Evolutionary conservation across 805 yeast species (phyloP).

Genomic region (Clavispora phyllophila): DNA sequence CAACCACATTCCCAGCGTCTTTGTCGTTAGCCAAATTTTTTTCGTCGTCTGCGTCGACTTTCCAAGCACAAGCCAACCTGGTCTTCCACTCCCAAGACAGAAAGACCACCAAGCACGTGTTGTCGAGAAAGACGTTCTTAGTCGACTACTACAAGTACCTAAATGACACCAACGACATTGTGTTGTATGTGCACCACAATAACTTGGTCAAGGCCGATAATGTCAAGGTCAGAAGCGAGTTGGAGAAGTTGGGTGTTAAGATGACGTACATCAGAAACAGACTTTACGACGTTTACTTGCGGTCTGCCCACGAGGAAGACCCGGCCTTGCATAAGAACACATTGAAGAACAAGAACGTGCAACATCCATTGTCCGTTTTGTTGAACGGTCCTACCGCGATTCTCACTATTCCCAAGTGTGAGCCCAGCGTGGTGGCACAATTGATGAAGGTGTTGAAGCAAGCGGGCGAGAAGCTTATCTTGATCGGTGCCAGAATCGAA

Average conservation of each 20-base stretch:
- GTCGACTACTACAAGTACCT: conserved; percentile 74
- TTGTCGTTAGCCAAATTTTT: neutral
- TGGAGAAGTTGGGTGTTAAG: conserved; percentile 62
- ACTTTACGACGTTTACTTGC: conserved; percentile 69
- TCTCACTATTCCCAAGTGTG: conserved; percentile 59
- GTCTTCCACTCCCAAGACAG: conserved; percentile 16
- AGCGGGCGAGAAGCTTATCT: conserved; percentile 66
- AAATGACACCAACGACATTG: conserved; percentile 61
- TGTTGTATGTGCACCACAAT: conserved; percentile 81
- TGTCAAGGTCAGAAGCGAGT: conserved; percentile 53
- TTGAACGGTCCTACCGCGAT: conserved; percentile 85
- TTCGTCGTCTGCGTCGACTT: neutral
- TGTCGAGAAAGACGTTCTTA: conserved; percentile 80
- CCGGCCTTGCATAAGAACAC: conserved; percentile 64
- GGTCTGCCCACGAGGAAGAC: conserved; percentile 63
- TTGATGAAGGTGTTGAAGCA: conserved; percentile 57
- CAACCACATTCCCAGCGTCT: neutral
- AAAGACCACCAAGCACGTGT: conserved; percentile 55
- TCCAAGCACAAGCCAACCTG: neutral
- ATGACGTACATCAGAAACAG: conserved; percentile 64
- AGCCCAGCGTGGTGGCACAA: conserved; percentile 63
- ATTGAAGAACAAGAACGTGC: conserved; percentile 34
- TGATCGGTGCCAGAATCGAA: conserved; percentile 85
- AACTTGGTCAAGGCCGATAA: conserved; percentile 70
- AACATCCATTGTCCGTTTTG: conserved; percentile 67